Percentiles rank a stretch among this genome's conserved stretches.
Evolutionary conservation across 768 basidiomycete species (phyloP).

Genomic region (Phallus indusiatus): DNA sequence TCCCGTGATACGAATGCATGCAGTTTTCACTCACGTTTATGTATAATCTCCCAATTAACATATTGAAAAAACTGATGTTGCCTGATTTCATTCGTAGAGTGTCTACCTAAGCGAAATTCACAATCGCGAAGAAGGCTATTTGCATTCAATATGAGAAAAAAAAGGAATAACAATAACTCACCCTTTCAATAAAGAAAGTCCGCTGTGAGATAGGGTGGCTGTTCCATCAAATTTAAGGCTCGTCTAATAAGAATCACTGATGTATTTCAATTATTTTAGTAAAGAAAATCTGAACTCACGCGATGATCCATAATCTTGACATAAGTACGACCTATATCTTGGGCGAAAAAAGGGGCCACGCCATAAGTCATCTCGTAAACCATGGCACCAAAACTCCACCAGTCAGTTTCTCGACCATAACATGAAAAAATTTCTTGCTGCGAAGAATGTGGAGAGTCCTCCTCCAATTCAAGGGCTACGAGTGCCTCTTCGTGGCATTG

Average conservation of each 20-base stretch:
- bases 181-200: constrained; percentile 4
- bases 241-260: constrained; percentile 28
- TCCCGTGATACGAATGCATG: neutral
- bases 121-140: constrained; percentile 42
- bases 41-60: constrained; percentile 45
- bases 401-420: constrained; percentile 87
- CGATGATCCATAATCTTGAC: constrained; percentile 68
- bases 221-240: constrained; percentile 47
- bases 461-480: constrained; percentile 66
- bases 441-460: constrained; percentile 14
- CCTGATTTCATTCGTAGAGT: constrained; percentile 49
- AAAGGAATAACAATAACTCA: neutral
- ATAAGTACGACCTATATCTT: constrained; percentile 78
- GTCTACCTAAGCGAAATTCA: constrained; percentile 55
- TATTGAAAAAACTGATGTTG: constrained; percentile 55
- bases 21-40: constrained; percentile 33
- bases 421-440: constrained; percentile 22
- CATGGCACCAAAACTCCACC: constrained; percentile 94
- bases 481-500: constrained; percentile 75
- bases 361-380: constrained; percentile 85
- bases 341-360: constrained; percentile 78
- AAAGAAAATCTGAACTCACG: constrained; percentile 30
- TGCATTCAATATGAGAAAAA: neutral
- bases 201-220: constrained; percentile 26
- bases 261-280: neutral